These are phyloP conservation scores for Botryotinia convoluta DNA, from an alignment of 2,329 filamentous ascomycete species.

Conservation along the genomic window DNA sequence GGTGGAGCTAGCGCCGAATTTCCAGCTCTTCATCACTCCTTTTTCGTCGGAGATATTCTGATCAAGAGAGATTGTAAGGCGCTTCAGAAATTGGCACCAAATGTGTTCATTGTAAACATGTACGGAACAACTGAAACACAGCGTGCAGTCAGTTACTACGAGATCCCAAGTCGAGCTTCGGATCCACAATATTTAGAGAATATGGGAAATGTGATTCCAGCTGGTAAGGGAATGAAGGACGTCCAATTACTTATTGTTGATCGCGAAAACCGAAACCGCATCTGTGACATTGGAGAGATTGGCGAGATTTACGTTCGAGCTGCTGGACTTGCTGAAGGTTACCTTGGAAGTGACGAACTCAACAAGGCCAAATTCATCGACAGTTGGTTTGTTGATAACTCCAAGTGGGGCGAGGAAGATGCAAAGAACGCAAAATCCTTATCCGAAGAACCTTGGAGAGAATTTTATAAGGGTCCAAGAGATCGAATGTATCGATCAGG, in stretches of 20 bases:
- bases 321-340: slow-evolving; percentile 79
- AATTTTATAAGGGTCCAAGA: slow-evolving; percentile 75
- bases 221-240: slow-evolving; percentile 80
- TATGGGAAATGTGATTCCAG: slow-evolving; percentile 75
- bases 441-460: slow-evolving; percentile 68
- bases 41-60: slow-evolving; percentile 90
- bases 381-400: slow-evolving; percentile 40
- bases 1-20: slow-evolving; percentile 78
- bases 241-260: slow-evolving; percentile 86
- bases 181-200: slow-evolving; percentile 62
- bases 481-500: slow-evolving; percentile 87
- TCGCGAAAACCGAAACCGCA: slow-evolving; percentile 58
- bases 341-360: slow-evolving; percentile 46
- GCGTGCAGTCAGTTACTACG: slow-evolving; percentile 77
- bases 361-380: slow-evolving; percentile 38
- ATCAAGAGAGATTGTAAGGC: slow-evolving; percentile 78
- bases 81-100: slow-evolving; percentile 72
- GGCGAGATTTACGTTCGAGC: slow-evolving; percentile 84
- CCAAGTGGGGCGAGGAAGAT: slow-evolving; percentile 38
- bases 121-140: slow-evolving; percentile 87
- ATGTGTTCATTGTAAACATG: slow-evolving; percentile 77
- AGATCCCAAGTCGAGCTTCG: slow-evolving; percentile 65
- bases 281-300: slow-evolving; percentile 77
- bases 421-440: slow-evolving; percentile 61
- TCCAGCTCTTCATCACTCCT: slow-evolving; percentile 70